Evolutionary conservation across 2,329 filamentous ascomycete genomes (phyloP).

Genomic region (Davidsoniella neocaledoniae): DNA sequence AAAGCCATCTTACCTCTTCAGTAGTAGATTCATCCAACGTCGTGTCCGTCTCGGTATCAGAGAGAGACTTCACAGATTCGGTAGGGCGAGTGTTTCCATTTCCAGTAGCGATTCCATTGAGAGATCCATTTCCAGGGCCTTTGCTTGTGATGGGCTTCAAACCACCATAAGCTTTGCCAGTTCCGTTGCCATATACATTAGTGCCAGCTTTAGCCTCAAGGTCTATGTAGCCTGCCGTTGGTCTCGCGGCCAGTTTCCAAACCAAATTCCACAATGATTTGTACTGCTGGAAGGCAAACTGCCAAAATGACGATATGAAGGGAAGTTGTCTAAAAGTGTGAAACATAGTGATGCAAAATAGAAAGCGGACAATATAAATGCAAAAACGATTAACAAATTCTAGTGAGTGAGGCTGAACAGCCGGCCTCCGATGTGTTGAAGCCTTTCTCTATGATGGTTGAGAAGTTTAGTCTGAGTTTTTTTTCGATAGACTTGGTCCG

Average conservation of each 20-base stretch:
- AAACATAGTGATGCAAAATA: conserved; percentile 6
- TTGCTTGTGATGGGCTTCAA: conserved; percentile 12
- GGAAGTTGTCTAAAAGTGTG: conserved; percentile 11
- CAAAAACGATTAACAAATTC: too few species aligned
- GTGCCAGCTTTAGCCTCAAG: conserved; percentile 8
- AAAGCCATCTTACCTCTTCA: conserved; percentile 7
- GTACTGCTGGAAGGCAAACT: conserved; percentile 13
- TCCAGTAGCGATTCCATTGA: conserved; percentile 10
- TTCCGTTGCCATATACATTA: conserved; percentile 5
- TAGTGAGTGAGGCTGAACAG: not conserved
- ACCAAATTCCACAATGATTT: conserved; percentile 12
- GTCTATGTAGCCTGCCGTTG: conserved; percentile 11
- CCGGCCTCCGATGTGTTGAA: not conserved
- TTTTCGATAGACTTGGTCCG: conserved; percentile 1
- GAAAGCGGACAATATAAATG: not conserved
- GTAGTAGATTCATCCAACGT: not conserved
- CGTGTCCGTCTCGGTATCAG: conserved; percentile 5
- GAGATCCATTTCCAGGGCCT: conserved; percentile 7
- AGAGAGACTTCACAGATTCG: conserved; percentile 1
- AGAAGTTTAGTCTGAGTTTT: not conserved
- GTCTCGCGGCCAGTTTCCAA: conserved; percentile 12
- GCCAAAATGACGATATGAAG: conserved; percentile 12
- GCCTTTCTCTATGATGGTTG: not conserved
- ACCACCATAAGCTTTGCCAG: conserved; percentile 11
- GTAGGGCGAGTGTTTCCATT: conserved; percentile 9